Evolutionary conservation across 2,329 filamentous ascomycete species (phyloP), one percentile per base, ranked within the genome.

Genomic region (Helotiales sp.): DNA sequence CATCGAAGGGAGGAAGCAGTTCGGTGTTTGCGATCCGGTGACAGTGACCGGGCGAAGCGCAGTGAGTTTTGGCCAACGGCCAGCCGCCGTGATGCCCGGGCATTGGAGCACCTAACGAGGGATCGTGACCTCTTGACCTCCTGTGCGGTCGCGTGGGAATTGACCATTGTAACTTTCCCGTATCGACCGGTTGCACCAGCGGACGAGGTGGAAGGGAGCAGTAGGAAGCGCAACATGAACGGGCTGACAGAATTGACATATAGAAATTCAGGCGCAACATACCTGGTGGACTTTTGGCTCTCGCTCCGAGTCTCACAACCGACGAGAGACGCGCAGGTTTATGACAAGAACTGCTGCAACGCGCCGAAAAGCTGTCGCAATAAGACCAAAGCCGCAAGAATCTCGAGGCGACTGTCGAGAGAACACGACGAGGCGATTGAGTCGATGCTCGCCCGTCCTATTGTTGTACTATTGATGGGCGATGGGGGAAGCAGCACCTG

Each of bases 21-120:
- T 60, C 46, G 62, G 65, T 70, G 64, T 68, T 66, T 67, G 66
- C 62, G 59, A 64, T 64, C 67, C 53, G 60, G 64, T 67, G 67
- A 69, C 61, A 66, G 47, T 36, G 57, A n/a, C n/a, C n/a, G 19
- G 54, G 57, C 55, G 63, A 65, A 50, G 57, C 57, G 58, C 61
- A 57, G 55, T 58, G 33, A 50, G 40, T 34, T 50, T 66, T 30
- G 57, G 51, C 61, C 61, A 62, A 62, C 57, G 57, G 54, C 56
- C 56, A 54, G 55, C 49, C 52, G 60, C 66, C 63, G 63, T 60
- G 44, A 63, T 60, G 59, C 60, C 67, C 67, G 67, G 63, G 58
- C 54, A 60, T 60, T 60, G 66, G 60, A 61, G 54, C 60, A 65
- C 58, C 59, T 62, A 66, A 67, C 64, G 64, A 67, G 64, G 36